Conservation (phyloP, 2,329 filamentous ascomycete genomes). For the Ophiostoma australiae region DNA sequence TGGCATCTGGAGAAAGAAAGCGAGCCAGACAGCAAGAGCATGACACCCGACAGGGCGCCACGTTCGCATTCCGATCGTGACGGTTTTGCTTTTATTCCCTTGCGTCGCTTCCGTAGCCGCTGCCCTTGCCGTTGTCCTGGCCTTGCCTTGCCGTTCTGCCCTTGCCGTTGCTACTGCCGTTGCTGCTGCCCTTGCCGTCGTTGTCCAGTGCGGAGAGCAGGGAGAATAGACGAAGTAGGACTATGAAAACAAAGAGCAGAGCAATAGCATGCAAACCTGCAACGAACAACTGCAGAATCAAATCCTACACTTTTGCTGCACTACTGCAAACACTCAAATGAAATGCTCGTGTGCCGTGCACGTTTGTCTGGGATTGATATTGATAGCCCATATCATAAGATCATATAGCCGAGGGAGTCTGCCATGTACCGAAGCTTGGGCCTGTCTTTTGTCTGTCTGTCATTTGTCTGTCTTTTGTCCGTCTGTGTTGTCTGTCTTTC, state of each 20-base stretch:
- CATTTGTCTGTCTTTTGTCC: background rate
- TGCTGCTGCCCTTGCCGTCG: background rate
- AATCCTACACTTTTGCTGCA: background rate
- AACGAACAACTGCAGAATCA: background rate
- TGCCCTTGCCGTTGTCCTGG: background rate
- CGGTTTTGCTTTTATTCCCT: background rate
- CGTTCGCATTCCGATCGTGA: slow-evolving; percentile 3
- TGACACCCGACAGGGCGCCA: background rate
- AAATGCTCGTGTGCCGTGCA: background rate
- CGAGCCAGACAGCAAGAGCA: background rate
- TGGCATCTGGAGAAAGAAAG: background rate
- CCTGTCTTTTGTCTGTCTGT: background rate
- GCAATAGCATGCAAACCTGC: background rate
- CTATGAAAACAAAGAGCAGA: too few relatives aligned
- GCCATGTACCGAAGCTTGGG: background rate
- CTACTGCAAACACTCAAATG: background rate
- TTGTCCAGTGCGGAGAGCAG: too few relatives aligned
- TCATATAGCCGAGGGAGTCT: background rate
- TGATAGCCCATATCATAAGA: background rate
- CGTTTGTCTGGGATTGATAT: background rate
- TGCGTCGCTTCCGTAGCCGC: background rate
- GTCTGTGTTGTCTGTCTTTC: background rate
- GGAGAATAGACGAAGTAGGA: too few relatives aligned
- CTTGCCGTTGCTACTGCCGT: too few relatives aligned
- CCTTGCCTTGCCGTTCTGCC: background rate